Conservation (phyloP, 2,329 filamentous ascomycete genomes). For the Fusarium torreyae region DNA sequence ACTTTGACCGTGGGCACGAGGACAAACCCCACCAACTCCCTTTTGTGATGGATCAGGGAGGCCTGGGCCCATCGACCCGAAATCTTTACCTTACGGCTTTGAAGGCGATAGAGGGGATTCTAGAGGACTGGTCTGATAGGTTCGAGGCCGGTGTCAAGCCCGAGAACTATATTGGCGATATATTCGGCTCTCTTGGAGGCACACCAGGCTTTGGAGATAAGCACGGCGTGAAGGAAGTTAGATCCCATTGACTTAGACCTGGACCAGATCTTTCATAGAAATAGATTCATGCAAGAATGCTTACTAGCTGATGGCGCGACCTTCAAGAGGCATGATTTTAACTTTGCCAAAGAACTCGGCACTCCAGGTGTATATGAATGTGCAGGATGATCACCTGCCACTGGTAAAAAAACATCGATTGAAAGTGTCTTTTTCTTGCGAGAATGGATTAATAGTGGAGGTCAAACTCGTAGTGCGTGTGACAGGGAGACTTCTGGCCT, state of each 20-base stretch:
- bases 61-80: conserved; percentile 34
- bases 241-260: background rate
- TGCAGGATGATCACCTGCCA: no score
- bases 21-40: conserved; percentile 37
- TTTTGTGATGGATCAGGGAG: conserved; percentile 42
- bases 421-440: no score
- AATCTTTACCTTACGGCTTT: conserved; percentile 38
- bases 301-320: no score
- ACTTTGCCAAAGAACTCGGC: no score
- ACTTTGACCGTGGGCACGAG: conserved; percentile 41
- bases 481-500: no score
- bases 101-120: conserved; percentile 29
- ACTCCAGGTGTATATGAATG: no score
- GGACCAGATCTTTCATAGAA: no score
- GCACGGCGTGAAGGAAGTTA: conserved; percentile 2
- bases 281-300: no score
- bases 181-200: conserved; percentile 42
- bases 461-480: no score
- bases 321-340: no score
- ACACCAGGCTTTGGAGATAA: conserved; percentile 34
- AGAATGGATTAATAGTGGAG: no score
- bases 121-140: conserved; percentile 25
- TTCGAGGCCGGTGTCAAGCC: conserved; percentile 26
- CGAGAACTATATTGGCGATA: conserved; percentile 37
- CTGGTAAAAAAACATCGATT: no score